Conservation (phyloP, 176 grass and related monocot genomes). For the Cocos nucifera region DNA sequence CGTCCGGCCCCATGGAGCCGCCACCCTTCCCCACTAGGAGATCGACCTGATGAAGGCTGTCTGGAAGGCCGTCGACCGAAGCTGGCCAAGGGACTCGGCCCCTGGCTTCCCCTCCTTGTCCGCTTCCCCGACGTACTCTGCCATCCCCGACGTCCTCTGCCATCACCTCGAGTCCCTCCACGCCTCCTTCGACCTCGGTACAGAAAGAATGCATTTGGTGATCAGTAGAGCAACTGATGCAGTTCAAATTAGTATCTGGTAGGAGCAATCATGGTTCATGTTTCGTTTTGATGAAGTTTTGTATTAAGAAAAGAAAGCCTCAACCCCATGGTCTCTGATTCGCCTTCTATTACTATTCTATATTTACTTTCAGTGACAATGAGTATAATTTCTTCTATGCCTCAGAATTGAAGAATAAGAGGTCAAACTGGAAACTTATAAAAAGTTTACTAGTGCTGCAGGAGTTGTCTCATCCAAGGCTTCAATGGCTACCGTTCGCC, state of each 20-base stretch:
- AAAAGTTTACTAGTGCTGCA: constrained; percentile 61
- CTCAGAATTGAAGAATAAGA: constrained; percentile 19
- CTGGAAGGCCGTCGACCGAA: not conserved
- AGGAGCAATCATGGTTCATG: constrained; percentile 12
- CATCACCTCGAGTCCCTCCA: constrained; percentile 1
- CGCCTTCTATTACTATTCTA: not conserved
- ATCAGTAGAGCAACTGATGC: constrained; percentile 97
- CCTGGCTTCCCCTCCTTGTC: not conserved
- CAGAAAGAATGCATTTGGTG: constrained; percentile 71
- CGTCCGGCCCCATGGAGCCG: not conserved
- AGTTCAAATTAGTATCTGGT: constrained; percentile 90
- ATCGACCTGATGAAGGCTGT: not conserved
- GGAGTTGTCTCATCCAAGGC: constrained; percentile 75
- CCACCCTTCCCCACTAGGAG: constrained; percentile 4
- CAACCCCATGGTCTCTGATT: too few species aligned
- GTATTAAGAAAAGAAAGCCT: too few species aligned
- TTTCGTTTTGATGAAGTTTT: too few species aligned
- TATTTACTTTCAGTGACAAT: not conserved
- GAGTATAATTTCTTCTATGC: too few species aligned
- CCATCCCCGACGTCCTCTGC: constrained; percentile 1
- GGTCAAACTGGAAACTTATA: constrained; percentile 66
- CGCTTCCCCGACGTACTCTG: constrained; percentile 3
- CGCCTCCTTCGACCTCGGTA: not conserved
- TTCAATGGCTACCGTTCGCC: constrained; percentile 77
- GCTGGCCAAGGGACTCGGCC: not conserved